Base-by-base conservation (phyloP, 1,284 basidiomycete genomes). In the Tetrapyrgos nigripes region DNA sequence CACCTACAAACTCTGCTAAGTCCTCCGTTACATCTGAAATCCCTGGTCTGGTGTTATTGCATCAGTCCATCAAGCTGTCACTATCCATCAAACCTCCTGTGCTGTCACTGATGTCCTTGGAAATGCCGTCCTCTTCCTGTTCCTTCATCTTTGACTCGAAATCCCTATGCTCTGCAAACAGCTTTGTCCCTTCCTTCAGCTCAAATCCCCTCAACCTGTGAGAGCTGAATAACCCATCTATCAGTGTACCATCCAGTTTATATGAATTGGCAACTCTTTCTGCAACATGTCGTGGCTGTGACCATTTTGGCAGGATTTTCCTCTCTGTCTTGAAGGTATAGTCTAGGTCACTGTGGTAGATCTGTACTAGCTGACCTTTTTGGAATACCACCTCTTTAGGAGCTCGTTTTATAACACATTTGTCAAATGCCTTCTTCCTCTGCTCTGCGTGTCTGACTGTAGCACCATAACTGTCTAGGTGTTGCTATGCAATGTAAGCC, bases 281-380 rank as follows among this genome's bases (percentile, higher is more conserved):
- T 0, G 55, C 43, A 40, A 71, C 61, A 33, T 65, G 1, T 21
- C 49, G 35, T 37, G 66, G 68, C 45, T 23, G 43, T 19, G 68
- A 68, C 68, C 68, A 72, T 48, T 62, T 68, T 5, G 68, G 68
- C 3, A 62, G 31, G 8, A 74, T 50, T 54, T 73, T 74, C 29
- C 64, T 48, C 29, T 66, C 60, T 4, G 66, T 61, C 44, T 63
- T 66, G 50, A 71, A 61, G 4, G 71, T 75, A 60, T 68, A 61
- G 33, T 69, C 65, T 21, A 73, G 63, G 52, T 73, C 65, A 46
- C 60, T 69, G 1, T 65, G 50, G 51, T 68, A 70, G 3, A 73
- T 64, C 45, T n/a, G n/a, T n/a, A n/a, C n/a, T n/a, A n/a, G n/a
- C n/a, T n/a, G n/a, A n/a, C n/a, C n/a, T n/a, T n/a, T 74, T 23